Evolutionary conservation across 2,329 filamentous ascomycete genomes (phyloP).

Genomic region (Venturiaceae sp.): DNA sequence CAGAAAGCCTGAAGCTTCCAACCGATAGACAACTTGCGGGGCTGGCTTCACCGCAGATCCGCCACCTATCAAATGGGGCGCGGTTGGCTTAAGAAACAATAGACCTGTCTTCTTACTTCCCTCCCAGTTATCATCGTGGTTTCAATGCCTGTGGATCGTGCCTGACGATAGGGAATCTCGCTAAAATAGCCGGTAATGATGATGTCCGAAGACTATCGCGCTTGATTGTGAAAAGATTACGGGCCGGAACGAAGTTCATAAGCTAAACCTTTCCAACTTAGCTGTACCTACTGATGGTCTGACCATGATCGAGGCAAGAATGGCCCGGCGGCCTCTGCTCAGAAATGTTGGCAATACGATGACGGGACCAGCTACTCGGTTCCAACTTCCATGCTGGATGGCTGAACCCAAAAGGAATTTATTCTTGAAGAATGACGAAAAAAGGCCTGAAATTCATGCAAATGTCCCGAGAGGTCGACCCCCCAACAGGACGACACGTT

Average conservation of each 20-base stretch:
- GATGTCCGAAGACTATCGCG: not conserved
- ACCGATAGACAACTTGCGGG: not conserved
- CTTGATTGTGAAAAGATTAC: not conserved
- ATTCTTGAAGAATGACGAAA: not conserved
- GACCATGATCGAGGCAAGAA: too few relatives aligned
- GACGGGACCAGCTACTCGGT: not conserved
- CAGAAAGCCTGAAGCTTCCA: not conserved
- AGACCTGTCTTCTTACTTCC: not conserved
- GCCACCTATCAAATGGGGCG: not conserved
- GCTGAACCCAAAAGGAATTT: not conserved
- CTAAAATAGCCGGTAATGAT: not conserved
- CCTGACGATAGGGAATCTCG: not conserved
- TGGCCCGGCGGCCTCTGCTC: not conserved
- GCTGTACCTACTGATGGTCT: too few relatives aligned
- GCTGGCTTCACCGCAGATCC: not conserved
- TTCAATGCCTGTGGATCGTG: not conserved
- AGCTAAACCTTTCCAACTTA: not conserved
- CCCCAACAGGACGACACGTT: not conserved
- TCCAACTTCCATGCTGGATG: not conserved
- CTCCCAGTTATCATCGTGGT: not conserved
- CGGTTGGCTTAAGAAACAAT: not conserved
- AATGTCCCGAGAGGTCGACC: not conserved
- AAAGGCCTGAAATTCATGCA: not conserved
- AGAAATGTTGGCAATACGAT: not conserved
- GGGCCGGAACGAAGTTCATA: not conserved